Evolutionary conservation across 805 yeast genomes (phyloP).

Genomic region (Candida patagonica): DNA sequence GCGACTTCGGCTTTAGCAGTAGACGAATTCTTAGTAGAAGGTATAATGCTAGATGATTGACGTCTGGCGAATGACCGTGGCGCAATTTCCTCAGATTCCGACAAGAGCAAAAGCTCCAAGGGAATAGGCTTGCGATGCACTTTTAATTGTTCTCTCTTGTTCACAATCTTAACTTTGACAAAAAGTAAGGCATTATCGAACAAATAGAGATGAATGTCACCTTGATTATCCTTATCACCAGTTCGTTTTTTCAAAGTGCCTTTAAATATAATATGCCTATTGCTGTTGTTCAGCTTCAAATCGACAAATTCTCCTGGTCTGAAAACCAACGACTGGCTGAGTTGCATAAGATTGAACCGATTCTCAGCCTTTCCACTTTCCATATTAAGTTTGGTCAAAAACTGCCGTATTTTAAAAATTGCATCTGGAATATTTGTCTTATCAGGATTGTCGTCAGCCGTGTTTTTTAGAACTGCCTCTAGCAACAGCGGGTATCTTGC

Average conservation of each 20-base stretch:
- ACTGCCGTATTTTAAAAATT: conserved; percentile 61
- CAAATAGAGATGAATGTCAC: conserved; percentile 75
- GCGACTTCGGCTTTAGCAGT: conserved; percentile 8
- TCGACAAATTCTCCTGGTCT: conserved; percentile 79
- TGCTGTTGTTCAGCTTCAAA: conserved; percentile 72
- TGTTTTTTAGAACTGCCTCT: conserved; percentile 72
- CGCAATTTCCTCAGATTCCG: conserved; percentile 74
- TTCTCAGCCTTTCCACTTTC: conserved; percentile 94
- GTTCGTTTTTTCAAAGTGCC: conserved; percentile 67
- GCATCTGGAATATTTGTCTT: conserved; percentile 60
- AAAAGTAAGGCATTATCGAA: conserved; percentile 83
- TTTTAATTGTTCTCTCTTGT: conserved; percentile 82
- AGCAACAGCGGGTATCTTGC: conserved; percentile 86
- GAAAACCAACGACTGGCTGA: conserved; percentile 76
- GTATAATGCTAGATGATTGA: conserved; percentile 22
- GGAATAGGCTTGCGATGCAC: conserved; percentile 64
- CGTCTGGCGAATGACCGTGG: conserved; percentile 32
- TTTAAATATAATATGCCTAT: conserved; percentile 69
- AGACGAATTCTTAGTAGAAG: conserved; percentile 8
- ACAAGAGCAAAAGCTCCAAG: conserved; percentile 27
- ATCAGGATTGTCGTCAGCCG: conserved; percentile 69
- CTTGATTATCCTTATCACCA: conserved; percentile 62
- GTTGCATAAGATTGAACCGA: conserved; percentile 76
- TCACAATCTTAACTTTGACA: conserved; percentile 76
- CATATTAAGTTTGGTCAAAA: conserved; percentile 67